Percentiles rank a stretch among this genome's conserved stretches.
These are phyloP conservation scores for Pachyrhizus erosus DNA, from an alignment of 306 rosid species.

Conservation along the genomic window DNA sequence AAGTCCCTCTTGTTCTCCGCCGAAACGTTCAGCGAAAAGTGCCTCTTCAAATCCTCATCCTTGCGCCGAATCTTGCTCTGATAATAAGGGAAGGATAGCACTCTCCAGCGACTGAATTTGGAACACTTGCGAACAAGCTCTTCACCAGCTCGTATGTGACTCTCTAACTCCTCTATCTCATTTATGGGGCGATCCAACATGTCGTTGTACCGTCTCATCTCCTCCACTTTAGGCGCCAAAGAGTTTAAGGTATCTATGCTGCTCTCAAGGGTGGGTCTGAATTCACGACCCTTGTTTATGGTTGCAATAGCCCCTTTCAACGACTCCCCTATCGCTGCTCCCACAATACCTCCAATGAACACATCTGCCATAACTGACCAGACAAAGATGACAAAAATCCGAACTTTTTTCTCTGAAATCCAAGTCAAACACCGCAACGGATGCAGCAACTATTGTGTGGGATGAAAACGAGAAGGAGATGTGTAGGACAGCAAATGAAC, in stretches of 20 bases:
- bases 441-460: not conserved
- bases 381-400: not conserved
- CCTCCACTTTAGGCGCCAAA: slow-evolving; percentile 21
- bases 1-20: slow-evolving; percentile 41
- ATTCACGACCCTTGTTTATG: slow-evolving; percentile 20
- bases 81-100: slow-evolving; percentile 8
- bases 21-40: slow-evolving; percentile 11
- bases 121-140: slow-evolving; percentile 45
- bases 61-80: slow-evolving; percentile 34
- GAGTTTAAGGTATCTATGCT: slow-evolving; percentile 30
- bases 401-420: not conserved
- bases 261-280: not conserved
- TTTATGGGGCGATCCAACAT: slow-evolving; percentile 35
- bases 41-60: not conserved
- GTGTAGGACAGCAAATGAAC: not conserved
- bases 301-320: not conserved
- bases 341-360: slow-evolving; percentile 13
- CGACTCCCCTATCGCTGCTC: slow-evolving; percentile 29
- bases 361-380: slow-evolving; percentile 2
- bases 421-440: not conserved
- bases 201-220: slow-evolving; percentile 24
- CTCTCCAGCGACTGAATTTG: slow-evolving; percentile 36
- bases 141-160: slow-evolving; percentile 31
- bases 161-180: slow-evolving; percentile 29
- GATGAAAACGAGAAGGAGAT: not conserved